Evolutionary conservation across 805 yeast genomes (phyloP).

Genomic region (Kuraishia molischiana): DNA sequence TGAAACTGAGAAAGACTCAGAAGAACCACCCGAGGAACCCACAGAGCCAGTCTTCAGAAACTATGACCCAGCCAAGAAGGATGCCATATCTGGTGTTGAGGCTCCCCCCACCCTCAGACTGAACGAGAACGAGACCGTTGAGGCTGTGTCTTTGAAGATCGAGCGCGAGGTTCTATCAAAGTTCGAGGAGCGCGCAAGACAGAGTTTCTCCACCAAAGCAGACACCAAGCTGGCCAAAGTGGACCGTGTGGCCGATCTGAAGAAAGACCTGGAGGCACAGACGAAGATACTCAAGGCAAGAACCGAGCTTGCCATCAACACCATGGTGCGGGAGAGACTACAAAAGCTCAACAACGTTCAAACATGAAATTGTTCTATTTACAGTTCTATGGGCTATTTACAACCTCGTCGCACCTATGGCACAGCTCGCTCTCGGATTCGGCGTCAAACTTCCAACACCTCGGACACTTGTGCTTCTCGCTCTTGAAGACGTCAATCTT

Average conservation of each 20-base stretch:
- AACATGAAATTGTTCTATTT: not conserved
- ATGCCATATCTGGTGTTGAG: slow-evolving; percentile 8
- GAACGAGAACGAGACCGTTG: slow-evolving; percentile 23
- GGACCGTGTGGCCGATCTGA: slow-evolving; percentile 33
- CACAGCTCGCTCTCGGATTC: slow-evolving; percentile 46
- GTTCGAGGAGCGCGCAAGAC: slow-evolving; percentile 6
- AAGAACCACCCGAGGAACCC: slow-evolving; percentile 1
- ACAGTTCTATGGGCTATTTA: not conserved
- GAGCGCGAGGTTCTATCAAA: slow-evolving; percentile 16
- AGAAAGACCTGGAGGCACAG: slow-evolving; percentile 25
- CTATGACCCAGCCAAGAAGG: slow-evolving; percentile 9
- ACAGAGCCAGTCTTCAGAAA: slow-evolving; percentile 7
- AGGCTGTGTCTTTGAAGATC: slow-evolving; percentile 20
- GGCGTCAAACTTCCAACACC: slow-evolving; percentile 86
- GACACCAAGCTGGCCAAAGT: not conserved
- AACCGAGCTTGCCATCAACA: slow-evolving; percentile 32
- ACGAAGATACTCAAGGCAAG: slow-evolving; percentile 25
- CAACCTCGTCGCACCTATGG: slow-evolving; percentile 38
- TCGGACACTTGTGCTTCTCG: slow-evolving; percentile 60
- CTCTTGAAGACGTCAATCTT: slow-evolving; percentile 27
- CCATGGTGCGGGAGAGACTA: slow-evolving; percentile 25
- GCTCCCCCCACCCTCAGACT: slow-evolving; percentile 4
- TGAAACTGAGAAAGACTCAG: slow-evolving; percentile 3
- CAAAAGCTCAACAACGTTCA: not conserved
- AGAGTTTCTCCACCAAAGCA: slow-evolving; percentile 10